A percentile compares a stretch with the other conserved stretches of the same genome.
Evolutionary conservation across 192 early-diverging fungal genomes (phyloP).

Genomic region (Funneliformis mosseae): DNA sequence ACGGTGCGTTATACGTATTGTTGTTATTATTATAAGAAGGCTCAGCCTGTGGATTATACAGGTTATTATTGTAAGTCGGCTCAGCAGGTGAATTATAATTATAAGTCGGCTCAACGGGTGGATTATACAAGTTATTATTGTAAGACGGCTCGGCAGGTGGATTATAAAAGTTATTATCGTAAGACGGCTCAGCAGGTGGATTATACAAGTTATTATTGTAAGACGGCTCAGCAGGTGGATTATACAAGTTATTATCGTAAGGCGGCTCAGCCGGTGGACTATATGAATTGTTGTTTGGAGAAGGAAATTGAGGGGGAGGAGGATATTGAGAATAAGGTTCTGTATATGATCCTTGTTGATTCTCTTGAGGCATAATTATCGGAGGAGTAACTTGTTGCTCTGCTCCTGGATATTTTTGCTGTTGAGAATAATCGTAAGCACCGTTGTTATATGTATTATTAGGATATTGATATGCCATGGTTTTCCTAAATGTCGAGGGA

Average conservation of each 20-base stretch:
- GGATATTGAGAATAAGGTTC: neutral
- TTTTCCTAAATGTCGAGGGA: no score
- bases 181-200: neutral
- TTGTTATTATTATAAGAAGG: neutral
- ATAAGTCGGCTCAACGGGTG: neutral
- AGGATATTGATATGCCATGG: neutral
- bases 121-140: neutral
- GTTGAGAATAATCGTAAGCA: neutral
- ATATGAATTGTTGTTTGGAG: neutral
- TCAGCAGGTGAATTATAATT: neutral
- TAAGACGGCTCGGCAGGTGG: neutral
- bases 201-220: neutral
- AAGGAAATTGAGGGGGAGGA: neutral
- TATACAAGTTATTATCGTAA: neutral
- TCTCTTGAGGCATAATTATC: neutral
- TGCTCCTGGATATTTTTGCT: neutral
- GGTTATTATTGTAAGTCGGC: neutral
- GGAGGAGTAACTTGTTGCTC: neutral
- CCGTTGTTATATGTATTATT: neutral
- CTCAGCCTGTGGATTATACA: neutral
- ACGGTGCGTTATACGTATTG: no score
- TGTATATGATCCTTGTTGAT: neutral
- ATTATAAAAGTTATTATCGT: no score
- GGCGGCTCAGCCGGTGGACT: neutral
- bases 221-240: neutral